Conservation (phyloP, 2,329 filamentous ascomycete genomes). For the Scolecobasidium constrictum region DNA sequence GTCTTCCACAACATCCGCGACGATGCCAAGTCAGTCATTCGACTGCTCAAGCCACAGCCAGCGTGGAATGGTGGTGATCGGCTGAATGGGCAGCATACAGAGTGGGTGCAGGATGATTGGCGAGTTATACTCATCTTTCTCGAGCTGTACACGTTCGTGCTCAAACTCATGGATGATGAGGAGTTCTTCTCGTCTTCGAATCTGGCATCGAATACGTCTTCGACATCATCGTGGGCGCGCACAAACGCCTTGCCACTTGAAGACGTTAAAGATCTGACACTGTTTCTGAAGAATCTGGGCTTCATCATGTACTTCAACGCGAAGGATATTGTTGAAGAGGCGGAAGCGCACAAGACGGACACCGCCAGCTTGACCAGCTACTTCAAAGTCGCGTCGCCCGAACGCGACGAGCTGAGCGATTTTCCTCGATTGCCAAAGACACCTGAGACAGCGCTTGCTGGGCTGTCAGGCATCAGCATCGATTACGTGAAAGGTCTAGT, state of each 20-base stretch:
- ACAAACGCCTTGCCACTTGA: constrained; percentile 58
- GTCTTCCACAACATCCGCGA: constrained; percentile 46
- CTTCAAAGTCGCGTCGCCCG: constrained; percentile 6
- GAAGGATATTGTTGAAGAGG: constrained; percentile 43
- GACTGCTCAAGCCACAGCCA: constrained; percentile 38
- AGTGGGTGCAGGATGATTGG: constrained; percentile 56
- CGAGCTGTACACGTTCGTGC: constrained; percentile 85
- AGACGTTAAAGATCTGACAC: constrained; percentile 64
- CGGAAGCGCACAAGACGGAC: background rate
- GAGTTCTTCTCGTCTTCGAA: constrained; percentile 62
- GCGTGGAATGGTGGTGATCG: background rate
- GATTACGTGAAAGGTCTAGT: constrained; percentile 70
- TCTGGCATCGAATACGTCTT: background rate
- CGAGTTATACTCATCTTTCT: constrained; percentile 80
- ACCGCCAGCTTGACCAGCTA: constrained; percentile 17
- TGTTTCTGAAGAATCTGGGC: constrained; percentile 81
- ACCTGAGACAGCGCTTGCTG: constrained; percentile 39
- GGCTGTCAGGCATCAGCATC: constrained; percentile 61
- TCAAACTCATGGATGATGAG: constrained; percentile 90
- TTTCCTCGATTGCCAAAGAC: constrained; percentile 17
- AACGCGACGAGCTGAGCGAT: constrained; percentile 14
- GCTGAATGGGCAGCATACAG: constrained; percentile 2
- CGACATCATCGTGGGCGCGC: constrained; percentile 40
- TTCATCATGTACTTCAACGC: constrained; percentile 84
- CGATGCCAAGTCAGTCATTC: constrained; percentile 48